phyloP scores from a whole-genome alignment of 2,329 filamentous ascomycete species.

The Tolypocladium nubicola region DNA sequence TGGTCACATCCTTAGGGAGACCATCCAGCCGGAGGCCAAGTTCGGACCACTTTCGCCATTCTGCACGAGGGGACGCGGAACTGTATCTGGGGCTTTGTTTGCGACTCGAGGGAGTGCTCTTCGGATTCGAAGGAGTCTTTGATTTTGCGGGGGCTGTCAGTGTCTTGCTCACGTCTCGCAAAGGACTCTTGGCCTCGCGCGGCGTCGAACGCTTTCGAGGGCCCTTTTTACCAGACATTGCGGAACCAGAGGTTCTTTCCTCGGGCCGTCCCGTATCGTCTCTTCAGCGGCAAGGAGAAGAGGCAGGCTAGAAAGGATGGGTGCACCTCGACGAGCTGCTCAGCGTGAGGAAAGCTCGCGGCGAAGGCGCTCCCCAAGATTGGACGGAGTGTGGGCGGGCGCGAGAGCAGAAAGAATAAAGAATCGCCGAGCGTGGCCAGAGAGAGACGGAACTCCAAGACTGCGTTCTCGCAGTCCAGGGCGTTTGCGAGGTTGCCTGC shows the following conservation, averaged over 20 bases:
- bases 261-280: background rate
- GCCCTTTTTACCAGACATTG: background rate
- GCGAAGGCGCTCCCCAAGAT: background rate
- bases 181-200: background rate
- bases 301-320: too few species aligned
- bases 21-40: constrained; percentile 19
- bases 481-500: background rate
- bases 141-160: background rate
- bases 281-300: background rate
- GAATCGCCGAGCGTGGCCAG: background rate
- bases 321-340: background rate
- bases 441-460: background rate
- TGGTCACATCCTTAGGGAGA: constrained; percentile 25
- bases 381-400: background rate
- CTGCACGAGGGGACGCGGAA: background rate
- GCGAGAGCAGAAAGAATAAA: too few species aligned
- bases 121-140: background rate
- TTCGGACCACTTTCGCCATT: constrained; percentile 24
- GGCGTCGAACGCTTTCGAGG: background rate
- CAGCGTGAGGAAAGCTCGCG: background rate
- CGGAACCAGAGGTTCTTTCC: background rate
- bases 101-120: background rate
- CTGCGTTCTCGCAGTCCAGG: background rate
- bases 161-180: background rate
- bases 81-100: background rate